Base-by-base conservation (phyloP, 495 filamentous ascomycete species). In the Neurospora sp. region DNA sequence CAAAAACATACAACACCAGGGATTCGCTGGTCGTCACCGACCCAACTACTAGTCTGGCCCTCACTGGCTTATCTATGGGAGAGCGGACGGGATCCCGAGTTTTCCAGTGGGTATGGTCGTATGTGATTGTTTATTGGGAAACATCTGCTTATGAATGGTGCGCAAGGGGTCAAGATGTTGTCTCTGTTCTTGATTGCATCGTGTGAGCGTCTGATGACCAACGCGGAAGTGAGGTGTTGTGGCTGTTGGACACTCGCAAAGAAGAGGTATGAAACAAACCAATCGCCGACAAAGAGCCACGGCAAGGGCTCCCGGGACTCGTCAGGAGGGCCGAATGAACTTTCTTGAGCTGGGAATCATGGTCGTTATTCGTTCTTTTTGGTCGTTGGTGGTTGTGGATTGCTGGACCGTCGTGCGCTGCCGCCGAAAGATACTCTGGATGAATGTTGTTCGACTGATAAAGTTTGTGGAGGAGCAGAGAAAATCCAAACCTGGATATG, bases 71-170 rank as follows among this genome's bases (percentile, higher is more conserved):
- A 46, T 38, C 37, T 38, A 38, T 38, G 37, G 37, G 79, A 80
- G 83, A 84, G 80, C 83, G 81, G 81, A 84, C 83, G 83, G 83
- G 83, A 82, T 81, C 80, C 81, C 81, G 81, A 79, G 74, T 80
- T 76, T 69, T 84, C 82, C 73, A 75, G 35, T 75, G 77, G 78
- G 73, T 83, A 77, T 83, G 82, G 81, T 83, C 82, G 82, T 82
- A 84, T 79, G 77, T 46, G 42, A 20, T 46, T 20, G 18, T 46
- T 46, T 3, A 0, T 3, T 46, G 46, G 8, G 10, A 10, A 27
- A 54, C 4, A 54, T 12, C 2, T 2, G 5, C 48, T 59, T 59
- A 59, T 59, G 23, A 27, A 59, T 59, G 12, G 12, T 59, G 23
- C 4, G 2, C 2, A 16, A 42, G 2, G 4, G 41, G 5, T 42